These are phyloP conservation scores for Aspergillus latus DNA, from an alignment of 2,329 filamentous ascomycete genomes.

Conservation along the genomic window DNA sequence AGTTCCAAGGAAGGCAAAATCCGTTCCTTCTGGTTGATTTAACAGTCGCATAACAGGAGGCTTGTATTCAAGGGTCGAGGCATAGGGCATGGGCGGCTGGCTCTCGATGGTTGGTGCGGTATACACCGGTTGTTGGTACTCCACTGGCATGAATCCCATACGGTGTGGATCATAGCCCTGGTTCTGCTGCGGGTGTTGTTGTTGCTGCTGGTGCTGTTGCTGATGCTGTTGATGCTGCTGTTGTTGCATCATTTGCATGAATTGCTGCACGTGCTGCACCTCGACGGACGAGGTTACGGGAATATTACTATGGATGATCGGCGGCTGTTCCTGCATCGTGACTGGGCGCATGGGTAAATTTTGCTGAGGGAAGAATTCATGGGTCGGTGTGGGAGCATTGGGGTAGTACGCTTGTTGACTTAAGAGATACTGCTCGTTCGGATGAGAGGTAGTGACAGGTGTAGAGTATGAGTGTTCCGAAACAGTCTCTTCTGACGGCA, in stretches of 20 bases:
- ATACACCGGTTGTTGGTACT: slow-evolving; percentile 31
- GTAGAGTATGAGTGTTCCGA: slow-evolving; percentile 41
- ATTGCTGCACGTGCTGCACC: slow-evolving; percentile 32
- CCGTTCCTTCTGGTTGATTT: slow-evolving; percentile 41
- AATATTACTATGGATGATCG: slow-evolving; percentile 33
- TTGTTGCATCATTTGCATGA: slow-evolving; percentile 35
- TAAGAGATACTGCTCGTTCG: slow-evolving; percentile 38
- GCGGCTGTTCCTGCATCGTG: slow-evolving; percentile 30
- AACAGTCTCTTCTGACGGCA: slow-evolving; percentile 37
- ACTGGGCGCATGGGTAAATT: slow-evolving; percentile 34
- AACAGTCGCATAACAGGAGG: slow-evolving; percentile 31
- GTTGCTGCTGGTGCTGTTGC: slow-evolving; percentile 16
- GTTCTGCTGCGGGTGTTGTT: no score
- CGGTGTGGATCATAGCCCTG: slow-evolving; percentile 34
- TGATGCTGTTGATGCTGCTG: slow-evolving; percentile 6
- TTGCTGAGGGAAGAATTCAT: slow-evolving; percentile 40
- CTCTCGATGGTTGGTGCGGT: slow-evolving; percentile 31
- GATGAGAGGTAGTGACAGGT: slow-evolving; percentile 30
- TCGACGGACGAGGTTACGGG: slow-evolving; percentile 32
- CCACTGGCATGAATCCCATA: slow-evolving; percentile 32
- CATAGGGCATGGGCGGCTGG: slow-evolving; percentile 35
- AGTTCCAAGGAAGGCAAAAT: slow-evolving; percentile 42
- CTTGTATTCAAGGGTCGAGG: slow-evolving; percentile 36
- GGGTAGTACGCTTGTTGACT: slow-evolving; percentile 38
- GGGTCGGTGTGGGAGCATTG: slow-evolving; percentile 33